Evolutionary conservation across 2,329 filamentous ascomycete genomes (phyloP).

Genomic region (Monilinia vaccinii-corymbosi): DNA sequence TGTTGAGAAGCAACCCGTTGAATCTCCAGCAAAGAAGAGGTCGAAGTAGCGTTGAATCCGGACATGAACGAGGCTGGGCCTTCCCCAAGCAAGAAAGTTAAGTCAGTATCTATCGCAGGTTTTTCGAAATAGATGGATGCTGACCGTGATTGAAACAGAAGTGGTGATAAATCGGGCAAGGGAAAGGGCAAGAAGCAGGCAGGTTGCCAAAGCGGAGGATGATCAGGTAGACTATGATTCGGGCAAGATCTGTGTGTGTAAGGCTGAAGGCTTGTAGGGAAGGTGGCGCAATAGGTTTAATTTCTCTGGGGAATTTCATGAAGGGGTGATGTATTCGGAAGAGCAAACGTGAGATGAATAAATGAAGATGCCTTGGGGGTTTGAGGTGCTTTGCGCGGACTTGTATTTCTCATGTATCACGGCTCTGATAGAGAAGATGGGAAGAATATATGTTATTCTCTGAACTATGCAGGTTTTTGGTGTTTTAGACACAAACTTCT

Average conservation of each 20-base stretch:
- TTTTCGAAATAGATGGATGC: neutral
- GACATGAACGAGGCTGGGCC: neutral
- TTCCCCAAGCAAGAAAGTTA: neutral
- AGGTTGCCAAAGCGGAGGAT: neutral
- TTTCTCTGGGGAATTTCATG: neutral
- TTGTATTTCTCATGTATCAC: neutral
- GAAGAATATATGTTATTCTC: neutral
- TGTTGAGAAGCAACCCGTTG: neutral
- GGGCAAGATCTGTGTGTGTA: neutral
- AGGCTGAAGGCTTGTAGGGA: neutral
- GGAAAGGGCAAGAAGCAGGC: neutral
- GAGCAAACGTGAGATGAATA: neutral
- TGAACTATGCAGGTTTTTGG: too few species aligned
- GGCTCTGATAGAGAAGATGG: fast-evolving
- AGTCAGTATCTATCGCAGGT: neutral
- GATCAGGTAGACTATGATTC: neutral
- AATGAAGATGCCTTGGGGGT: neutral
- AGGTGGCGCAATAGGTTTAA: neutral
- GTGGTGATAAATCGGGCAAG: neutral
- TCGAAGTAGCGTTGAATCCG: neutral
- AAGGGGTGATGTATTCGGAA: neutral
- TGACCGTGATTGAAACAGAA: neutral
- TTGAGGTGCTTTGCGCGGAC: neutral
- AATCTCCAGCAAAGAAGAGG: neutral
- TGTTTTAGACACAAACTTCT: too few species aligned